Base-by-base conservation (phyloP, 768 basidiomycete species). In the Inosperma sp. region DNA sequence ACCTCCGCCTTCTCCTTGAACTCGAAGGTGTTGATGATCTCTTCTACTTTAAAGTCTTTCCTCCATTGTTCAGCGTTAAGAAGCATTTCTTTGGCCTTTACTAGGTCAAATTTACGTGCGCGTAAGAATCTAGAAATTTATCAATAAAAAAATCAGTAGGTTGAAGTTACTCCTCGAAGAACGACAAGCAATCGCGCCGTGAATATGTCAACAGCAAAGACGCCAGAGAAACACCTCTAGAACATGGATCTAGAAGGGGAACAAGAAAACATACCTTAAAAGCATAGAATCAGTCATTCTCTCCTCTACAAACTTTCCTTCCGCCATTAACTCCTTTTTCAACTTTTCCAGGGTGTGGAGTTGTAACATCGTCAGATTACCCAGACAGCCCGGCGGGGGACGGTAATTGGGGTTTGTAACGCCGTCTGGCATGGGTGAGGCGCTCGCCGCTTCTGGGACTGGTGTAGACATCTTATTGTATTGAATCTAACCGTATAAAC, bases 91-190 rank as follows among this genome's bases (percentile, higher is more conserved):
- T 92, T 95, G 8, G 93, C 79, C 65, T 82, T 83, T 36, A 64
- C 66, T 7, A 95, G 66, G 71, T 98, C 93, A 57, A 97, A 99
- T 69, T 88, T 93, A 58, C 96, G 78, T 5, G 95, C 96, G 29
- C 96, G 80, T 53, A 97, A 72, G 72, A 95, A 99, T 62, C 93
- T 91, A 54, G 3, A 16, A 22, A 17, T 9, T 0, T n/a, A n/a
- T n/a, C n/a, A n/a, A n/a, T n/a, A n/a, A n/a, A n/a, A n/a, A n/a
- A n/a, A n/a, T n/a, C n/a, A n/a, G n/a, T n/a, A n/a, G n/a, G n/a
- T n/a, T n/a, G n/a, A n/a, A n/a, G n/a, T n/a, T n/a, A n/a, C n/a
- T n/a, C n/a, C n/a, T n/a, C n/a, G n/a, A n/a, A n/a, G n/a, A n/a
- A n/a, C 29, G 23, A 8, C 25, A 30, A 13, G 16, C 19, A 21